These are phyloP conservation scores for Pichia heedii DNA, from an alignment of 805 yeast species.

Conservation along the genomic window DNA sequence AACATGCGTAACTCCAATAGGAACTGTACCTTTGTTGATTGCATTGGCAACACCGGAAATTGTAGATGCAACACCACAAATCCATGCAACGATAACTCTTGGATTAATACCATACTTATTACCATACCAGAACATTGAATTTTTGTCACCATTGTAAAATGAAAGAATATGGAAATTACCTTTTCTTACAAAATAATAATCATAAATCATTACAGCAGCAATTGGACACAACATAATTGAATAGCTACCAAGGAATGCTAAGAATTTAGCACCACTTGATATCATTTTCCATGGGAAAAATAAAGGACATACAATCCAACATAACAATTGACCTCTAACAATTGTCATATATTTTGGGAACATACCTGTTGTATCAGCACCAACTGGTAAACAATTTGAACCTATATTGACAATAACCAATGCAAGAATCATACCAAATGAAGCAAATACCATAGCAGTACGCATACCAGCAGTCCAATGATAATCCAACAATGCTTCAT, in stretches of 20 bases:
- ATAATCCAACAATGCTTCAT: conserved; percentile 28
- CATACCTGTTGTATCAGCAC: conserved; percentile 41
- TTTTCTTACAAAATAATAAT: conserved; percentile 32
- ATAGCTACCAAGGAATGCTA: conserved; percentile 20
- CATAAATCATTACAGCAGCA: conserved; percentile 30
- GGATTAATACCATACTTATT: conserved; percentile 25
- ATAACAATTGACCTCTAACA: conserved; percentile 37
- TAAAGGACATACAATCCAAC: conserved; percentile 26
- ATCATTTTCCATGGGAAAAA: conserved; percentile 35
- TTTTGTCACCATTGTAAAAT: conserved; percentile 8
- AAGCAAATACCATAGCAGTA: conserved; percentile 43
- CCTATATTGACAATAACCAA: conserved; percentile 32
- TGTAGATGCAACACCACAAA: conserved; percentile 11
- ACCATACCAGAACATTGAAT: conserved; percentile 24
- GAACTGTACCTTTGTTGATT: conserved; percentile 9
- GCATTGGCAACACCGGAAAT: conserved; percentile 20
- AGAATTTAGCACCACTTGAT: conserved; percentile 27
- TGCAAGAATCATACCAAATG: conserved; percentile 29
- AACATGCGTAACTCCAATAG: conserved; percentile 9
- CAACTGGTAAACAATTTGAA: conserved; percentile 35
- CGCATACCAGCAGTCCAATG: conserved; percentile 33
- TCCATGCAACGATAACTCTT: conserved; percentile 11
- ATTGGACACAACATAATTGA: conserved; percentile 31
- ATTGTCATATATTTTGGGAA: conserved; percentile 36
- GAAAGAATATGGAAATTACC: conserved; percentile 24